These are phyloP conservation scores for Chiua virens DNA, from an alignment of 768 basidiomycete species.

Conservation along the genomic window DNA sequence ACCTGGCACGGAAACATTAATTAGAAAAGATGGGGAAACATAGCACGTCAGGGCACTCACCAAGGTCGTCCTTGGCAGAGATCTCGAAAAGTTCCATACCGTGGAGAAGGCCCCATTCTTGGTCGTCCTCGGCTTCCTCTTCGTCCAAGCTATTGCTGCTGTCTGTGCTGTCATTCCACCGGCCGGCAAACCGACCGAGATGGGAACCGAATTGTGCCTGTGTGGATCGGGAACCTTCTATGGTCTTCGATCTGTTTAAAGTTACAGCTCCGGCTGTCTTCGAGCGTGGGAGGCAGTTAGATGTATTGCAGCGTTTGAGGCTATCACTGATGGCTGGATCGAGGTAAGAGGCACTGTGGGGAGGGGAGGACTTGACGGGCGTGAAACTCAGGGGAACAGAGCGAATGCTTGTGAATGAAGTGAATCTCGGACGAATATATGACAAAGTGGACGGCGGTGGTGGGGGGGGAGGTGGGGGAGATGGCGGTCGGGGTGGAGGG, in stretches of 20 bases:
- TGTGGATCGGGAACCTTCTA: slow-evolving; percentile 42
- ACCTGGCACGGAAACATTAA: slow-evolving; percentile 44
- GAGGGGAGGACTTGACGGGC: slow-evolving; percentile 45
- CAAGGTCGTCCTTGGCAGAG: slow-evolving; percentile 84
- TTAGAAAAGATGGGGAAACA: slow-evolving; percentile 12
- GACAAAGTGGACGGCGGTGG: slow-evolving; percentile 40
- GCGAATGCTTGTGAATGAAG: slow-evolving; percentile 49
- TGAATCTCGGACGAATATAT: slow-evolving; percentile 37
- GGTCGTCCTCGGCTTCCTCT: slow-evolving; percentile 53
- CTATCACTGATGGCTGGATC: slow-evolving; percentile 58
- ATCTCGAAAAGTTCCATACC: slow-evolving; percentile 91
- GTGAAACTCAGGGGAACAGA: slow-evolving; percentile 56
- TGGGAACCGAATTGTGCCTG: slow-evolving; percentile 60
- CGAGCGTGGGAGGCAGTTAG: slow-evolving; percentile 46
- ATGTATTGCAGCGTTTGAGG: slow-evolving; percentile 53
- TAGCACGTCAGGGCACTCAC: slow-evolving; percentile 37
- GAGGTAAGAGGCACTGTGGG: slow-evolving; percentile 61
- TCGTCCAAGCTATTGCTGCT: slow-evolving; percentile 69
- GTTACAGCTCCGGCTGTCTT: slow-evolving; percentile 45
- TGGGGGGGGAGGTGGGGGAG: slow-evolving; percentile 64
- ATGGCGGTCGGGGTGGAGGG: slow-evolving; percentile 70
- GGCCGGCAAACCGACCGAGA: slow-evolving; percentile 49
- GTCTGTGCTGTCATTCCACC: slow-evolving; percentile 58
- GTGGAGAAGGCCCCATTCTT: slow-evolving; percentile 76
- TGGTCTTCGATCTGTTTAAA: slow-evolving; percentile 27